Percentiles rank a stretch among this genome's conserved stretches.
Conservation (phyloP, 2,329 filamentous ascomycete genomes). For the Fusarium ramigenum region DNA sequence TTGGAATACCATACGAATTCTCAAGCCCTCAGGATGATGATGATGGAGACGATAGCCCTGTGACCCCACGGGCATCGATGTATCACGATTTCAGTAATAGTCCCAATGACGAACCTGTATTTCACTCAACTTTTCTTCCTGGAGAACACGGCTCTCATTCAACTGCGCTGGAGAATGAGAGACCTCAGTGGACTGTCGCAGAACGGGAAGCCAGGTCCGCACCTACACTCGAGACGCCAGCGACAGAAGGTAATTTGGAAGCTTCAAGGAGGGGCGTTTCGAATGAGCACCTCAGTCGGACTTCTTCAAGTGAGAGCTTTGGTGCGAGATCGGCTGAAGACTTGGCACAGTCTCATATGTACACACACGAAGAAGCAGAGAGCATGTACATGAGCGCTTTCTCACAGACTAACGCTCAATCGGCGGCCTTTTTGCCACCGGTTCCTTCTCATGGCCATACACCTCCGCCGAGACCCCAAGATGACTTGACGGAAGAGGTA, state of each 20-base stretch:
- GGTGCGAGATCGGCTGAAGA: conserved; percentile 53
- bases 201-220: conserved; percentile 34
- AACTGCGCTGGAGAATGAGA: conserved; percentile 26
- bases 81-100: conserved; percentile 50
- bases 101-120: conserved; percentile 42
- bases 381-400: conserved; percentile 88
- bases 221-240: conserved; percentile 29
- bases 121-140: conserved; percentile 42
- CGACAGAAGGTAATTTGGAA: conserved; percentile 26
- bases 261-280: conserved; percentile 4
- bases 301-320: conserved; percentile 27
- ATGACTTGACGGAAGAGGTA: background rate
- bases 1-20: conserved; percentile 65
- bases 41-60: conserved; percentile 50
- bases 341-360: conserved; percentile 72
- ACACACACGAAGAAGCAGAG: conserved; percentile 81
- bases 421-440: background rate
- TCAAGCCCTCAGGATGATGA: conserved; percentile 50
- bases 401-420: conserved; percentile 56
- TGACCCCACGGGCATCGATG: conserved; percentile 65
- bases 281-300: conserved; percentile 17
- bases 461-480: background rate
- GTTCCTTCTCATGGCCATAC: conserved; percentile 14
- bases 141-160: conserved; percentile 29
- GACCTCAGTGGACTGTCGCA: conserved; percentile 31